Evolutionary conservation across 2,329 filamentous ascomycete genomes (phyloP).

Genomic region (Biscogniauxia marginata): DNA sequence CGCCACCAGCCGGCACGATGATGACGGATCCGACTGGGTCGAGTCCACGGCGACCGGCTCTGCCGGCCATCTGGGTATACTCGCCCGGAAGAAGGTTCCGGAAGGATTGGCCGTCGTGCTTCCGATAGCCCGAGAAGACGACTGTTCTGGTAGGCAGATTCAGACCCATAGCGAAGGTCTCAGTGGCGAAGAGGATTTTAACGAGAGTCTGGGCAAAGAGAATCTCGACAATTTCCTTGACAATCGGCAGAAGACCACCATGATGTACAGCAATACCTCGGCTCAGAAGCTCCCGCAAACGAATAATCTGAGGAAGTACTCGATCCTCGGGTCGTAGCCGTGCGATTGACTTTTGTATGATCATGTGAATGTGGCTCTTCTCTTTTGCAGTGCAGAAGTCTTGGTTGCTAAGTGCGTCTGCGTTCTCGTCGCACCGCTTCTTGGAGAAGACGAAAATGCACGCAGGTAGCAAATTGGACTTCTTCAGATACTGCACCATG

Average conservation of each 20-base stretch:
- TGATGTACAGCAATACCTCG: slow-evolving; percentile 95
- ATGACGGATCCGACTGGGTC: slow-evolving; percentile 94
- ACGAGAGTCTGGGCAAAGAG: slow-evolving; percentile 92
- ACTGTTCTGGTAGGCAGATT: slow-evolving; percentile 95
- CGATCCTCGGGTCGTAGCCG: slow-evolving; percentile 89
- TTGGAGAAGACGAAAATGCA: slow-evolving; percentile 99
- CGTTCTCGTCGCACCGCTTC: slow-evolving; percentile 95
- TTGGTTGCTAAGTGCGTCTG: slow-evolving; percentile 89
- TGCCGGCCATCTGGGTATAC: slow-evolving; percentile 97
- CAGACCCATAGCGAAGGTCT: slow-evolving; percentile 97
- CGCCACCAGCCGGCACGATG: slow-evolving; percentile 76
- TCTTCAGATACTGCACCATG: slow-evolving; percentile 85
- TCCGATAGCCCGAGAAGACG: slow-evolving; percentile 94
- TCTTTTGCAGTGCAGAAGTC: slow-evolving; percentile 92
- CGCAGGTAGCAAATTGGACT: slow-evolving; percentile 81
- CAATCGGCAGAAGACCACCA: slow-evolving; percentile 88
- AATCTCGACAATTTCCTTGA: slow-evolving; percentile 97
- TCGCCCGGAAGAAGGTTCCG: slow-evolving; percentile 89
- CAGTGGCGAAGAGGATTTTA: slow-evolving; percentile 95
- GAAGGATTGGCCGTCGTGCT: slow-evolving; percentile 91
- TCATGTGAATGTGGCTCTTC: slow-evolving; percentile 97
- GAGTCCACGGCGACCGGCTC: slow-evolving; percentile 87
- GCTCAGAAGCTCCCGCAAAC: slow-evolving; percentile 79
- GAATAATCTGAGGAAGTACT: slow-evolving; percentile 84
- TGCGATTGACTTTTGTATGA: slow-evolving; percentile 91